These are phyloP conservation scores for Aspergillus brunneoviolaceus DNA, from an alignment of 2,329 filamentous ascomycete species.

Conservation along the genomic window DNA sequence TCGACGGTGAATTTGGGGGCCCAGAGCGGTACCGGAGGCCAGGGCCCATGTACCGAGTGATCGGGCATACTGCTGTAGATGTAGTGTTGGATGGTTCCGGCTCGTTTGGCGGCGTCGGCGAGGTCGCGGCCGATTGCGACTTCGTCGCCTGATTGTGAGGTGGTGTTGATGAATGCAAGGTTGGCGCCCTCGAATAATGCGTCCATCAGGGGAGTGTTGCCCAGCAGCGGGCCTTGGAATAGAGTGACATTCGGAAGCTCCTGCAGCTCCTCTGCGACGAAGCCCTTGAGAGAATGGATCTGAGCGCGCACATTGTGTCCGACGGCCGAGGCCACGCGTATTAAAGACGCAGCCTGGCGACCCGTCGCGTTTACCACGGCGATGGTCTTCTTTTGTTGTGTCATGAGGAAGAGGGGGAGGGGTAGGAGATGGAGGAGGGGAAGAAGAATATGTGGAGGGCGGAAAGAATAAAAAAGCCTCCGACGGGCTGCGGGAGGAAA, in stretches of 20 bases:
- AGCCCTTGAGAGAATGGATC: constrained; percentile 79
- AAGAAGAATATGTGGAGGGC: neutral
- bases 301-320: constrained; percentile 93
- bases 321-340: constrained; percentile 88
- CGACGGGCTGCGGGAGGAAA: neutral
- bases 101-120: constrained; percentile 83
- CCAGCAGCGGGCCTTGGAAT: constrained; percentile 63
- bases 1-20: constrained; percentile 89
- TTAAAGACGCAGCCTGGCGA: constrained; percentile 91
- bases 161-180: constrained; percentile 96
- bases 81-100: constrained; percentile 77
- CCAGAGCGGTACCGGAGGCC: constrained; percentile 88
- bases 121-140: constrained; percentile 82
- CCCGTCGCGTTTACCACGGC: constrained; percentile 95
- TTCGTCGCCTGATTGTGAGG: constrained; percentile 87
- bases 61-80: constrained; percentile 98
- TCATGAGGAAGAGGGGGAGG: constrained; percentile 27
- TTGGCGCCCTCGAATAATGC: constrained; percentile 80
- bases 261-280: constrained; percentile 84
- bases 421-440: neutral
- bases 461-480: constrained; percentile 11
- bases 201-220: constrained; percentile 71
- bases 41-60: constrained; percentile 76
- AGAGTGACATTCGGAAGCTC: constrained; percentile 78
- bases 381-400: constrained; percentile 68